A percentile compares a stretch with the other conserved stretches of the same genome.
phyloP scores from a whole-genome alignment of 140 eudicot genomes.

The Anethum foeniculum region DNA sequence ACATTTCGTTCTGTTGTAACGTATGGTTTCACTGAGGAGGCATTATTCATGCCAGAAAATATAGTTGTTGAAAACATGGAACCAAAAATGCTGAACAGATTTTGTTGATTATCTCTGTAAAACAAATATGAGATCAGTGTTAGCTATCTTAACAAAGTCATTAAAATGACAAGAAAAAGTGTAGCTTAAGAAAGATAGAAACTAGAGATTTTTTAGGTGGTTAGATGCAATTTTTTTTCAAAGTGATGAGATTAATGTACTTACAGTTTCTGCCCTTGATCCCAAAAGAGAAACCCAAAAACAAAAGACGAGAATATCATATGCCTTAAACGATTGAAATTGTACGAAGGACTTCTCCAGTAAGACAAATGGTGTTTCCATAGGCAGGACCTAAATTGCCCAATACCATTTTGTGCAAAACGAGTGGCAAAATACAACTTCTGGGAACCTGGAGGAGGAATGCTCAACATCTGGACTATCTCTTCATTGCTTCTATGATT shows the following conservation, averaged over 20 bases:
- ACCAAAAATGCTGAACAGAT: conserved; percentile 58
- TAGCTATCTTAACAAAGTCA: not conserved
- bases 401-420: conserved; percentile 64
- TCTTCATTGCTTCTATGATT: conserved; percentile 49
- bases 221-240: too few relatives aligned
- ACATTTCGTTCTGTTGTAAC: conserved; percentile 60
- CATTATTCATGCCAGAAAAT: conserved; percentile 65
- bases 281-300: conserved; percentile 68
- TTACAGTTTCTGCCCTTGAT: conserved; percentile 71
- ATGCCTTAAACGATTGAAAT: conserved; percentile 44
- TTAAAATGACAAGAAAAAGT: not conserved
- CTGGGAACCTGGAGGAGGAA: conserved; percentile 53
- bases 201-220: too few relatives aligned
- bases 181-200: not conserved
- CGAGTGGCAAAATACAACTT: conserved; percentile 54
- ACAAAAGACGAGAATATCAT: conserved; percentile 41
- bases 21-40: conserved; percentile 45
- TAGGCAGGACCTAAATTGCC: conserved; percentile 66
- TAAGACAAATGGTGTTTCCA: conserved; percentile 89
- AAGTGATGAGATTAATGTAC: conserved; percentile 6
- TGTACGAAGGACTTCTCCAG: conserved; percentile 94
- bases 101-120: conserved; percentile 63
- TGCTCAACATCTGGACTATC: conserved; percentile 33
- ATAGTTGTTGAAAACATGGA: conserved; percentile 44
- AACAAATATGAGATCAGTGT: not conserved